These are phyloP conservation scores for Senna siamea DNA, from an alignment of 306 rosid genomes.

Conservation along the genomic window DNA sequence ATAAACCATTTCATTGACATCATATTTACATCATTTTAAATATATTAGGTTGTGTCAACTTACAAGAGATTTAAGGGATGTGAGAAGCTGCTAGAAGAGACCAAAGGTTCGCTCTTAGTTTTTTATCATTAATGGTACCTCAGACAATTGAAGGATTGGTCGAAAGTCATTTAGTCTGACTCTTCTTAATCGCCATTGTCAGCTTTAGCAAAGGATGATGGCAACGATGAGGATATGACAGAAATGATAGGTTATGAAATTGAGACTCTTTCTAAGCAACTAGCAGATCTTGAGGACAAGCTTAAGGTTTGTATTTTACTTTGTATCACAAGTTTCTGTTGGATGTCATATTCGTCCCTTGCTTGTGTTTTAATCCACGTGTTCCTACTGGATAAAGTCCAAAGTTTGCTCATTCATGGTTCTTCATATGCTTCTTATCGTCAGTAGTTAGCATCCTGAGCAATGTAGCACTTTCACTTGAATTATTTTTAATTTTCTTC, in stretches of 20 bases:
- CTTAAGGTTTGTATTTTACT: conserved; percentile 58
- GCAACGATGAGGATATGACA: conserved; percentile 85
- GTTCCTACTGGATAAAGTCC: not conserved
- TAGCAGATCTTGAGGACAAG: conserved; percentile 70
- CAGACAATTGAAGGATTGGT: conserved; percentile 2
- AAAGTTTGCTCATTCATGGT: conserved; percentile 4
- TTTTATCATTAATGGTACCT: not conserved
- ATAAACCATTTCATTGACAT: not conserved
- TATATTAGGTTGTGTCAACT: conserved; percentile 72
- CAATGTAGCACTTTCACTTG: conserved; percentile 23
- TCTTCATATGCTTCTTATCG: not conserved
- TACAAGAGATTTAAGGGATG: conserved; percentile 78
- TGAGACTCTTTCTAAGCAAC: conserved; percentile 64
- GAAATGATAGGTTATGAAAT: conserved; percentile 83
- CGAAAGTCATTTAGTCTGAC: conserved; percentile 12
- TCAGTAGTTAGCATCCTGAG: not conserved
- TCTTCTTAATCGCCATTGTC: conserved; percentile 34
- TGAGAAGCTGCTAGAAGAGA: conserved; percentile 78
- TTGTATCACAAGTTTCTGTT: conserved; percentile 22
- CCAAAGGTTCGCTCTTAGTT: conserved; percentile 65
- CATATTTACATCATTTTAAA: conserved; percentile 14
- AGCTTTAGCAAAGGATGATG: conserved; percentile 85
- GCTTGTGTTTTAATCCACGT: conserved; percentile 21
- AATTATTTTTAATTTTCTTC: conserved; percentile 29
- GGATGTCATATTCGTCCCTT: conserved; percentile 34